Conservation (phyloP, 1,284 basidiomycete species). For the Chalciporus piperatoides region DNA sequence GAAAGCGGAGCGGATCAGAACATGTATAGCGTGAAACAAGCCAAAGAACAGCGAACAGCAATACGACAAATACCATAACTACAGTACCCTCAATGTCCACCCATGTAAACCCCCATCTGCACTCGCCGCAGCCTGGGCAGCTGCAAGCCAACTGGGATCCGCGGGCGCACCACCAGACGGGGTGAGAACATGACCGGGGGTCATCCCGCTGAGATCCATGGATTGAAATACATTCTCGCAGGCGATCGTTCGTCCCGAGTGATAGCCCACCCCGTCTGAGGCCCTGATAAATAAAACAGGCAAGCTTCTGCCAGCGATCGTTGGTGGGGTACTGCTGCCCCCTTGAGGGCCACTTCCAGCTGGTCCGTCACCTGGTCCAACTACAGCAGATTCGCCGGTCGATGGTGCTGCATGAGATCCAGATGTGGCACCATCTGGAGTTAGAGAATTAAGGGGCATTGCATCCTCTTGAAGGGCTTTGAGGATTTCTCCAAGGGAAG, state of each 20-base stretch:
- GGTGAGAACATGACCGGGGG: conserved; percentile 36
- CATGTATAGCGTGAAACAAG: conserved; percentile 31
- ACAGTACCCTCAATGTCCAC: conserved; percentile 76
- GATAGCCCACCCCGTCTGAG: conserved; percentile 75
- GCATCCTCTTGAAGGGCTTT: conserved; percentile 70
- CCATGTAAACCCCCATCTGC: conserved; percentile 57
- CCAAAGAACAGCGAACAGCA: conserved; percentile 19
- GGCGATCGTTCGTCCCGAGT: conserved; percentile 78
- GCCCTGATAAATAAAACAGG: conserved; percentile 73
- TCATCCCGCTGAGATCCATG: conserved; percentile 51
- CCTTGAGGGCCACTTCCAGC: conserved; percentile 20
- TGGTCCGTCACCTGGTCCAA: conserved; percentile 21
- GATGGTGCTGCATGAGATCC: conserved; percentile 34
- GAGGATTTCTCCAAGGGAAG: conserved; percentile 64
- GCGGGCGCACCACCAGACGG: conserved; percentile 38
- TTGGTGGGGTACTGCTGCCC: conserved; percentile 33
- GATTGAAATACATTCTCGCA: conserved; percentile 76
- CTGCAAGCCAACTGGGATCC: conserved; percentile 62
- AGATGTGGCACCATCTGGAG: conserved; percentile 34
- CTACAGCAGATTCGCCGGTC: conserved; percentile 16
- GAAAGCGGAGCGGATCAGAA: conserved; percentile 21
- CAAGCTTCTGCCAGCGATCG: conserved; percentile 59
- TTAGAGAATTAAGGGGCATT: conserved; percentile 38
- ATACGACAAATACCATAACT: conserved; percentile 23
- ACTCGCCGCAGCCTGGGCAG: conserved; percentile 58